phyloP scores from a whole-genome alignment of 176 grass and related monocot genomes.

The Lolium multiflorum region DNA sequence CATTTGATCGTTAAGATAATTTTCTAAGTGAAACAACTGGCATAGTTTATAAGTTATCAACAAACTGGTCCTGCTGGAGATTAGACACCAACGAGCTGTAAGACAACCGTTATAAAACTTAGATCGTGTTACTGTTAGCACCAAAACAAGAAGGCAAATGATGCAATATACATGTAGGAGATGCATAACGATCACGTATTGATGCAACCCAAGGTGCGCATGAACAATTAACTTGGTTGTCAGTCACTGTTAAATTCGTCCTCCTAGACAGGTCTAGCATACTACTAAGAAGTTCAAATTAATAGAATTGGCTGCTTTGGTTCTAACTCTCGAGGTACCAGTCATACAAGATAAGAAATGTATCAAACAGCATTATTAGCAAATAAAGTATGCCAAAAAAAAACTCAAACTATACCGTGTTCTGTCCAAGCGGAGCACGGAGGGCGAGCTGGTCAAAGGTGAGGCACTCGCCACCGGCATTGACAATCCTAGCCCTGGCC shows the following conservation, averaged over 20 bases:
- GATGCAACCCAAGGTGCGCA: not conserved
- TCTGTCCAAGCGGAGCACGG: slow-evolving; percentile 66
- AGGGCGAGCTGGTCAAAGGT: slow-evolving; percentile 86
- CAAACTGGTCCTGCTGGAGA: slow-evolving; percentile 26
- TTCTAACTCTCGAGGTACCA: not conserved
- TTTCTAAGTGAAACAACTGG: not conserved
- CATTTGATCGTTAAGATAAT: not conserved
- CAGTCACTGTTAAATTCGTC: not conserved
- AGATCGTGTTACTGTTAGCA: not conserved
- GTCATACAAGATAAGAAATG: not conserved
- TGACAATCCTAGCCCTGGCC: slow-evolving; percentile 70
- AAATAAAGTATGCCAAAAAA: not conserved
- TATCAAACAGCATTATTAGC: not conserved
- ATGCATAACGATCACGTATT: too few species aligned
- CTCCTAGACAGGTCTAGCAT: not conserved
- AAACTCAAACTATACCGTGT: slow-evolving; percentile 50
- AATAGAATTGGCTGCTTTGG: not conserved
- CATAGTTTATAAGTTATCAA: not conserved
- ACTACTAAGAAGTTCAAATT: not conserved
- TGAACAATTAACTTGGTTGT: not conserved
- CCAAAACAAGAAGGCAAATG: slow-evolving; percentile 37
- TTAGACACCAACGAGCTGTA: slow-evolving; percentile 49
- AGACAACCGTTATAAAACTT: slow-evolving; percentile 42
- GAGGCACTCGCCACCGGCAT: slow-evolving; percentile 76
- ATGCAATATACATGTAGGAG: not conserved